phyloP scores from a whole-genome alignment of 208 protist genomes.

The Trypanosoma brucei region DNA sequence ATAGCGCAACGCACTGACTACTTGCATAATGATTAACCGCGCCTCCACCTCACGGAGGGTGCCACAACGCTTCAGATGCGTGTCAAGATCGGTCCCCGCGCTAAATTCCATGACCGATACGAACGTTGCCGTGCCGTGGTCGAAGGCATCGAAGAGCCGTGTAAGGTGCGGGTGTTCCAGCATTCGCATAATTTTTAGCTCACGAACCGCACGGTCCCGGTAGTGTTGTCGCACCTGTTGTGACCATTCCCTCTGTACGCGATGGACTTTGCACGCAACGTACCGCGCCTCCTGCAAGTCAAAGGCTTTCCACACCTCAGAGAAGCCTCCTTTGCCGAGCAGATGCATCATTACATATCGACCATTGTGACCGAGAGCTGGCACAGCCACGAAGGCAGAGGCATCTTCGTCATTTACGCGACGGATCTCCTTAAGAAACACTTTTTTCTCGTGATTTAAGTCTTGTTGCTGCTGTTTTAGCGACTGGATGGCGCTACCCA shows the following conservation, averaged over 20 bases:
- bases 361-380: slow-evolving; percentile 42
- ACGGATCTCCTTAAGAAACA: slow-evolving; percentile 76
- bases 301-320: slow-evolving; percentile 94
- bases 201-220: slow-evolving; percentile 87
- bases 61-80: slow-evolving; percentile 79
- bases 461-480: slow-evolving; percentile 40
- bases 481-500: slow-evolving; percentile 31
- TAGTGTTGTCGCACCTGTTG: slow-evolving; percentile 88
- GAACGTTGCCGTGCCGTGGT: slow-evolving; percentile 70
- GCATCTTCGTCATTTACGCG: slow-evolving; percentile 76
- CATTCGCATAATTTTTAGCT: slow-evolving; percentile 90
- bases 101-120: slow-evolving; percentile 95
- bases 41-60: slow-evolving; percentile 88
- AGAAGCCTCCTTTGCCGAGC: slow-evolving; percentile 94
- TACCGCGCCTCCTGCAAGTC: slow-evolving; percentile 75
- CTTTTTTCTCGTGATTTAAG: slow-evolving; percentile 68
- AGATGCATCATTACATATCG: slow-evolving; percentile 89
- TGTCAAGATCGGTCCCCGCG: slow-evolving; percentile 88
- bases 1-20: slow-evolving; percentile 91
- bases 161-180: slow-evolving; percentile 86
- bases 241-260: slow-evolving; percentile 83
- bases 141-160: slow-evolving; percentile 85
- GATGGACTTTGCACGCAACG: slow-evolving; percentile 96
- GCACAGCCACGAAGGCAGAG: slow-evolving; percentile 46
- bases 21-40: slow-evolving; percentile 79